Evolutionary conservation across 208 protist genomes (phyloP).

Genomic region (Leishmania aethiopica): DNA sequence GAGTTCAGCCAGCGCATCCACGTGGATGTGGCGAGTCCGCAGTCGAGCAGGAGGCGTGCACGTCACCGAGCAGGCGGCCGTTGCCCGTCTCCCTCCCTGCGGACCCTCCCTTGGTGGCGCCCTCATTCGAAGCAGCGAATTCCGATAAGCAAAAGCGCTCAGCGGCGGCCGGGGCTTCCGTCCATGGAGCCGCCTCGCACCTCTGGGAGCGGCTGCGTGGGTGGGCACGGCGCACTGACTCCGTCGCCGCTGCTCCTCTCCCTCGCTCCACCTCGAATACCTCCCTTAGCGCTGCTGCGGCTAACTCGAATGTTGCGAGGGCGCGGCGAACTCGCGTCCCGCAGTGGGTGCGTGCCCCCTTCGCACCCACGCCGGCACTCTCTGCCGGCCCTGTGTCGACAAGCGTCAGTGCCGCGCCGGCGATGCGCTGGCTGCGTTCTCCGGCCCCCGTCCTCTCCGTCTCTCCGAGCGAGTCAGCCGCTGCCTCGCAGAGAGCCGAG

Average conservation of each 20-base stretch:
- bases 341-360: conserved; percentile 26
- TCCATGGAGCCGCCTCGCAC: background rate
- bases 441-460: background rate
- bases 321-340: background rate
- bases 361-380: conserved; percentile 6
- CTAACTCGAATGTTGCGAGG: background rate
- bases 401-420: background rate
- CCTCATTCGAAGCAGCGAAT: background rate
- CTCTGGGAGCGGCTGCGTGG: background rate
- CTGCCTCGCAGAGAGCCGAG: background rate
- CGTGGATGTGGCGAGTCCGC: background rate
- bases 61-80: background rate
- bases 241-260: background rate
- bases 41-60: background rate
- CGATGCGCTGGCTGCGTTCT: conserved; percentile 1
- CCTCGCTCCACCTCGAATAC: background rate
- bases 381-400: background rate
- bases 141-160: background rate
- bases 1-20: too few species aligned
- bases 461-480: background rate
- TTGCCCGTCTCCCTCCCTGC: background rate
- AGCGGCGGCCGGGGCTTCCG: background rate
- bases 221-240: background rate
- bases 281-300: background rate
- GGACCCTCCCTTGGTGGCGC: background rate